Evolutionary conservation across 1,284 basidiomycete genomes (phyloP), one percentile per base, ranked within the genome.

Genomic region (Cutaneotrichosporon curvatum): DNA sequence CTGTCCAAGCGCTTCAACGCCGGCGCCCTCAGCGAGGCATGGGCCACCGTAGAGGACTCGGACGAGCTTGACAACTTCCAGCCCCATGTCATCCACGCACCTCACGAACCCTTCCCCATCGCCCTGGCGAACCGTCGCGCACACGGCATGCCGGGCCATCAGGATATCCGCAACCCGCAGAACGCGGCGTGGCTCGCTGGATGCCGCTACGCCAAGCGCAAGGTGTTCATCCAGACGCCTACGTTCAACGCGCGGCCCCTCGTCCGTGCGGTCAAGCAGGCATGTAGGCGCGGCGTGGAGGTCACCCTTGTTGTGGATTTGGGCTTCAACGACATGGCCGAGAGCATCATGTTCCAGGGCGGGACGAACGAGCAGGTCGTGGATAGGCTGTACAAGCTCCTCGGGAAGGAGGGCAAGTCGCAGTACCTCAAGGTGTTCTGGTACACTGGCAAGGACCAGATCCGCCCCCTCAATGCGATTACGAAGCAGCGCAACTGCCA

Each of bases 331-430:
- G 82, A 82, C 55, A 78, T 79, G 60, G 82, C 82, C 41, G 71
- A 73, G 53, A 47, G 45, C 15, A 44, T 44, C 42, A 44, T 44
- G 42, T 44, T 44, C 42, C 42, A 44, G 65, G 85, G 85, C 15
- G 85, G 85, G 0, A 87, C 82, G 16, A 87, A 87, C 64, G 83
- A 85, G 60, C 78, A 83, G 65, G 83, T 87, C 14, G 81, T 81
- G 20, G 76, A 79, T 48, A 73, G 74, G 28, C 77, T 87, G 73
- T 87, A 80, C 70, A 75, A 74, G 37, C 71, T 71, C 42, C 73
- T 85, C 15, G 59, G 58, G 19, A 68, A 72, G 19, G 73, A 74
- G 22, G 73, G 75, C 44, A 78, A 78, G 55, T 77, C 79, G 53
- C 58, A 74, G 50, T 72, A 73, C 48, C 73, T 87, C 36, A 77